Evolutionary conservation across 2,329 filamentous ascomycete genomes (phyloP).

Genomic region (Basipetospora chlamydospora): DNA sequence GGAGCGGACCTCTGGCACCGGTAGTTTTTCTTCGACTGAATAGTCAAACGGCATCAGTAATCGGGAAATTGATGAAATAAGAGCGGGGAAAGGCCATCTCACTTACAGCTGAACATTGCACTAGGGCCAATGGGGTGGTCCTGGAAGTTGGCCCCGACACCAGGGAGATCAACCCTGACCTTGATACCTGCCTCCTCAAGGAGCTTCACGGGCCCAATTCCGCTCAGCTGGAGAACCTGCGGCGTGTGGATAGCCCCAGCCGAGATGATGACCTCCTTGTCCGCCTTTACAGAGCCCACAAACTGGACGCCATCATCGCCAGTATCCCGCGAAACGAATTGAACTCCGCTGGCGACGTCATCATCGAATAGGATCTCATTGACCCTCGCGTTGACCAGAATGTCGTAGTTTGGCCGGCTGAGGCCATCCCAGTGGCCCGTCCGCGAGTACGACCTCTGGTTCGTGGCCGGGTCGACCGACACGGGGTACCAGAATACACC

Average conservation of each 20-base stretch:
- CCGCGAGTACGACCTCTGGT: constrained; percentile 12
- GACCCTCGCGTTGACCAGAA: constrained; percentile 11
- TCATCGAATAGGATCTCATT: constrained; percentile 12
- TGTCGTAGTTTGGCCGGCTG: constrained; percentile 12
- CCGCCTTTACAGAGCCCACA: no score
- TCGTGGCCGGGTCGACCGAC: constrained; percentile 11
- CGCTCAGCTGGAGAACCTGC: constrained; percentile 36
- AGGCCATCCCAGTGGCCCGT: constrained; percentile 15
- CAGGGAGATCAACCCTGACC: constrained; percentile 37
- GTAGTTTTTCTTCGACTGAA: neutral
- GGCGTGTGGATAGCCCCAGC: constrained; percentile 39
- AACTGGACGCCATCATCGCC: constrained; percentile 10
- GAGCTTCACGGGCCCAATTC: constrained; percentile 26
- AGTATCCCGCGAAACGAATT: constrained; percentile 11
- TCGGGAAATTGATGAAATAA: no score
- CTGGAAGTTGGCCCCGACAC: constrained; percentile 45
- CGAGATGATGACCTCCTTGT: constrained; percentile 32
- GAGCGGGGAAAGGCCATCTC: no score
- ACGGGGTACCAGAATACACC: constrained; percentile 14
- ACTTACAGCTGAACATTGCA: constrained; percentile 11
- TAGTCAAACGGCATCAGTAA: no score
- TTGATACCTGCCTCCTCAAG: constrained; percentile 23
- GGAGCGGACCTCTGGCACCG: neutral
- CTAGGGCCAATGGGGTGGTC: constrained; percentile 25
- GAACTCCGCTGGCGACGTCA: constrained; percentile 13